Base-by-base conservation (phyloP, 2,329 filamentous ascomycete genomes). In the Mollisiaceae sp. region DNA sequence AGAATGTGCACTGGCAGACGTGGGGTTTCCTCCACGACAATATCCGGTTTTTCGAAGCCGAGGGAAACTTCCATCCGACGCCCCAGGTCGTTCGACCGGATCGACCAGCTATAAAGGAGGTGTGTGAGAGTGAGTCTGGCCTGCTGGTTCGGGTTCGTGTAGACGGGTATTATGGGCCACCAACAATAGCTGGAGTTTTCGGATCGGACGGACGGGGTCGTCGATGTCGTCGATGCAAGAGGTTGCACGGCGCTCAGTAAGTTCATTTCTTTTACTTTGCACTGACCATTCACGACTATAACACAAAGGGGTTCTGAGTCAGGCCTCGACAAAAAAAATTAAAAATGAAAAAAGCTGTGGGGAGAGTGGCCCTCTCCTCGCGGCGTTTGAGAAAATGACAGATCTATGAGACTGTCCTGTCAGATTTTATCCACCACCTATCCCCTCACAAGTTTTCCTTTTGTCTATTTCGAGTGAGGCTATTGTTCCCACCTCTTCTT, bases 291-390 rank as follows among this genome's bases (percentile, higher is more conserved):
- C n/a, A 2, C 6, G n/a, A 22, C 45, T 14, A 22, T 50, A 50
- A 50, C 45, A 50, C n/a, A 50, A 11, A 50, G 45, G 20, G n/a
- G 18, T 22, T 6, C 45, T n/a, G n/a, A 1, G 45, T 50, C 45
- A 50, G 45, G n/a, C 8, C n/a, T 50, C 45, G n/a, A n/a, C 45
- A 50, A 50, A 50, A 50, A 50, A 50, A 50, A 4, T 50, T 20
- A 6, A 50, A 50, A 50, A 50, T 24, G 5, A 50, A n/a, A 50
- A 50, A 50, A 50, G 45, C 22, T 50, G 8, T 12, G 9, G 45
- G 20, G 18, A 22, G 45, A n/a, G n/a, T 24, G n/a, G 45, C 20
- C 45, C 45, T n/a, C 22, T 50, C 22, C 18, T 50, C n/a, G 45
- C 9, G 22, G n/a, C 45, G 45, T 11, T 50, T 50, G 45, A 50